phyloP scores from a whole-genome alignment of 768 basidiomycete genomes.

The Boletus coccyginus region DNA sequence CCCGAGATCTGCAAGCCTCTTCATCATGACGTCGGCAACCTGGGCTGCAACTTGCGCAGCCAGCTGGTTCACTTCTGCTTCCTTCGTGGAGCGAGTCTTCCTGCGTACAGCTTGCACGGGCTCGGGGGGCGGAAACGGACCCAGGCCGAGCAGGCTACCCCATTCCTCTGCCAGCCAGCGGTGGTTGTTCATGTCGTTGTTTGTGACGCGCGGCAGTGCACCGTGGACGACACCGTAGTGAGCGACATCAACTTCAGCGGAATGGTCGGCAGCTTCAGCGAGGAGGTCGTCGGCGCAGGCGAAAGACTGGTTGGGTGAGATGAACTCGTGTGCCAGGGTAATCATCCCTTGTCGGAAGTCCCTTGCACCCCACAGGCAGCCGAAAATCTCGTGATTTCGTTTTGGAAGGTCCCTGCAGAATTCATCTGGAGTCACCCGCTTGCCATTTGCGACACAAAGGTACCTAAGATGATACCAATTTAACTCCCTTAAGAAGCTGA shows the following conservation, averaged over 20 bases:
- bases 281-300: neutral
- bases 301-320: neutral
- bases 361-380: neutral
- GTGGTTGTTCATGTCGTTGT: neutral
- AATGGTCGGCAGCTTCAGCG: neutral
- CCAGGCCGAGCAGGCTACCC: constrained; percentile 7
- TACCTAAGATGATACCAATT: neutral
- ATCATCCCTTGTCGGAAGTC: constrained; percentile 2
- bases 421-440: neutral
- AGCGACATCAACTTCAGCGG: neutral
- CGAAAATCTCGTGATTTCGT: neutral
- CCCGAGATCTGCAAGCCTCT: neutral
- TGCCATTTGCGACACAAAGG: neutral
- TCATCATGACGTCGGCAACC: neutral
- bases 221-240: constrained; percentile 4
- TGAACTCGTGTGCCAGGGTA: neutral
- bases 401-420: neutral
- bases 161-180: constrained; percentile 2
- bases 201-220: neutral
- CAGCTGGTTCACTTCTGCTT: neutral
- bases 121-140: neutral
- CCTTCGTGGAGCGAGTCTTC: neutral
- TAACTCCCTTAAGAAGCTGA: neutral
- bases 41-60: neutral
- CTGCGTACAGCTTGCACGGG: neutral